Percentiles rank a stretch among this genome's conserved stretches.
Evolutionary conservation across 306 rosid genomes (phyloP).

Genomic region (Sindora glabra): DNA sequence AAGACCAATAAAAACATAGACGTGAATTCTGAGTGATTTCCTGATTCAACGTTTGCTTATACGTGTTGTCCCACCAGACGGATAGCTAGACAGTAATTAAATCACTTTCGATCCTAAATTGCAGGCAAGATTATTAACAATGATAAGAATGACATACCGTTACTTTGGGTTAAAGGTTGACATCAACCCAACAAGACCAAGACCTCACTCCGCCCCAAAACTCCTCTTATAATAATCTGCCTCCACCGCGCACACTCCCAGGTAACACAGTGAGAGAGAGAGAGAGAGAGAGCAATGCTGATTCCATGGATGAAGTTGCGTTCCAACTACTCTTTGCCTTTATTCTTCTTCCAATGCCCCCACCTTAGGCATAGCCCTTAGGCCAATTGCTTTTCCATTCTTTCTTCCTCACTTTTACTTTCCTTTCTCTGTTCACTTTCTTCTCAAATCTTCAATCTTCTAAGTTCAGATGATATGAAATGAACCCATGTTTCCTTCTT

Average conservation of each 20-base stretch:
- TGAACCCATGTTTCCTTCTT: slow-evolving; percentile 6
- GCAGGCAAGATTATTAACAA: slow-evolving; percentile 15
- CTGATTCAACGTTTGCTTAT: slow-evolving; percentile 18
- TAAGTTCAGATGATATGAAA: too few species aligned
- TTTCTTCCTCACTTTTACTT: slow-evolving; percentile 7
- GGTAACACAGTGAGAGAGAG: neutral
- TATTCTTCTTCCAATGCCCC: slow-evolving; percentile 42
- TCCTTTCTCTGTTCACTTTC: slow-evolving; percentile 10
- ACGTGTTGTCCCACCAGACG: too few species aligned
- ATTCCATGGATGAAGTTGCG: slow-evolving; percentile 74
- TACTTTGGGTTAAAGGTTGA: too few species aligned
- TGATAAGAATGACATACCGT: slow-evolving; percentile 20
- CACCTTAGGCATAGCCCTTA: slow-evolving; percentile 3
- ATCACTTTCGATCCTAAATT: slow-evolving; percentile 24
- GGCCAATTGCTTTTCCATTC: slow-evolving; percentile 14
- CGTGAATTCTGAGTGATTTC: neutral
- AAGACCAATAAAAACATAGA: too few species aligned
- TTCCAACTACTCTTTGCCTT: slow-evolving; percentile 54
- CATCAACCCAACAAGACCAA: neutral
- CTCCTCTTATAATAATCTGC: neutral
- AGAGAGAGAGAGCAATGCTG: slow-evolving; percentile 6
- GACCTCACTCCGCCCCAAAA: neutral
- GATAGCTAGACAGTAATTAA: too few species aligned
- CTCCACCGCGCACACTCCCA: neutral
- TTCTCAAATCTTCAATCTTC: too few species aligned